Percentiles rank a stretch among this genome's conserved stretches.
These are phyloP conservation scores for Bretziella fagacearum DNA, from an alignment of 2,329 filamentous ascomycete species.

Conservation along the genomic window DNA sequence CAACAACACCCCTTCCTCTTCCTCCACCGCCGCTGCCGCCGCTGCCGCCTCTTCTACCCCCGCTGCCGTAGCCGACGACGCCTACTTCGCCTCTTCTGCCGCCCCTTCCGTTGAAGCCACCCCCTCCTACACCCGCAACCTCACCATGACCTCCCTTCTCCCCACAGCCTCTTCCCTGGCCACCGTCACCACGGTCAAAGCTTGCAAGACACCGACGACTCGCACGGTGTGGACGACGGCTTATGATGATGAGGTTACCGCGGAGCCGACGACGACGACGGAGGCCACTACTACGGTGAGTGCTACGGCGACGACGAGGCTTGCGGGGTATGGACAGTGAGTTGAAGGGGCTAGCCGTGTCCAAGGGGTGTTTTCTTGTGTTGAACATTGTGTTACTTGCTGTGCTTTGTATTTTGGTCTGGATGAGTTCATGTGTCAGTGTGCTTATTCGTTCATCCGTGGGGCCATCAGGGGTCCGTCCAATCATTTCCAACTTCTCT, in stretches of 20 bases:
- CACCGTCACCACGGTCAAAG: conserved; percentile 8
- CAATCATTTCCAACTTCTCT: too few relatives aligned
- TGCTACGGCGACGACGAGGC: neutral
- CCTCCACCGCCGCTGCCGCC: neutral
- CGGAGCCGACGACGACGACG: conserved; percentile 1
- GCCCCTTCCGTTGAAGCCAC: neutral
- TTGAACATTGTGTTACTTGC: neutral
- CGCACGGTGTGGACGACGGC: conserved; percentile 29
- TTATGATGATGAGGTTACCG: conserved; percentile 16
- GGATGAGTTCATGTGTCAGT: too few relatives aligned
- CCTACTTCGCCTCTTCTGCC: neutral
- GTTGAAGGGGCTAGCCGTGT: too few relatives aligned
- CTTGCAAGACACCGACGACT: conserved; percentile 20
- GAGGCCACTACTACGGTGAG: neutral
- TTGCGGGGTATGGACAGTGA: neutral
- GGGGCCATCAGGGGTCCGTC: too few relatives aligned
- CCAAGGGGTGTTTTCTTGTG: neutral
- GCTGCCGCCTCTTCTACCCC: conserved; percentile 7
- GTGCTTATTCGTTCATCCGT: too few relatives aligned
- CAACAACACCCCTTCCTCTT: neutral
- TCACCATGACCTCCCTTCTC: neutral
- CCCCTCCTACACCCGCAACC: neutral
- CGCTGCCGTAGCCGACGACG: neutral
- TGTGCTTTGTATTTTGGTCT: too few relatives aligned
- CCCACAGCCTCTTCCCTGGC: neutral